A percentile compares a stretch with the other conserved stretches of the same genome.
These are phyloP conservation scores for Russula abietina DNA, from an alignment of 768 basidiomycete genomes.

Conservation along the genomic window DNA sequence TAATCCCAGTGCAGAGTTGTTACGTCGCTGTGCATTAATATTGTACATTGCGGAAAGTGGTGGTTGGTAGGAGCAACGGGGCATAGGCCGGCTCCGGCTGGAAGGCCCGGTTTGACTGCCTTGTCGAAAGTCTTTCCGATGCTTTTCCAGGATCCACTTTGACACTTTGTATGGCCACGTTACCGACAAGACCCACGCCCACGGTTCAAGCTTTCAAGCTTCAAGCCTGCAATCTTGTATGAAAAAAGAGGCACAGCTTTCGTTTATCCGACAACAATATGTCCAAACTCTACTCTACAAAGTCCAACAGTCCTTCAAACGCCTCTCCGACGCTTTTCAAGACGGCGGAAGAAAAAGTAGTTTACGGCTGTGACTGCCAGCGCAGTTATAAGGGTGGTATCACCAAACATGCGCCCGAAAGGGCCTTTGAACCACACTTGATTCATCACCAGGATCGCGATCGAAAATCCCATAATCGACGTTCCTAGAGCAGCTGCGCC, in stretches of 20 bases:
- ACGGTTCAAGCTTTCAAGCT: neutral
- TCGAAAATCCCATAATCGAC: constrained; percentile 43
- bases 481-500: constrained; percentile 58
- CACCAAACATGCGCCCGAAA: constrained; percentile 56
- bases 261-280: neutral
- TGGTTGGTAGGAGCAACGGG: too few species aligned
- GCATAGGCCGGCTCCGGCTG: too few species aligned
- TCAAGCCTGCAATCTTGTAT: too few species aligned
- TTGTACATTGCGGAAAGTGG: too few species aligned
- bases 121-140: too few species aligned
- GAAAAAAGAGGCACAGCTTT: neutral
- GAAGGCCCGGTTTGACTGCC: too few species aligned
- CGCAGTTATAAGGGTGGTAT: constrained; percentile 55
- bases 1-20: too few species aligned
- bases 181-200: neutral
- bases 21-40: too few species aligned
- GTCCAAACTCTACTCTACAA: too few species aligned
- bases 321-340: constrained; percentile 27
- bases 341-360: constrained; percentile 42
- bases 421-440: constrained; percentile 70
- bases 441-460: constrained; percentile 61
- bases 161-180: neutral
- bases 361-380: constrained; percentile 46
- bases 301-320: neutral
- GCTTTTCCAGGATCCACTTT: neutral